Base-by-base conservation (phyloP, 352 stramenopile species). In the Globisporangium yorkense region DNA sequence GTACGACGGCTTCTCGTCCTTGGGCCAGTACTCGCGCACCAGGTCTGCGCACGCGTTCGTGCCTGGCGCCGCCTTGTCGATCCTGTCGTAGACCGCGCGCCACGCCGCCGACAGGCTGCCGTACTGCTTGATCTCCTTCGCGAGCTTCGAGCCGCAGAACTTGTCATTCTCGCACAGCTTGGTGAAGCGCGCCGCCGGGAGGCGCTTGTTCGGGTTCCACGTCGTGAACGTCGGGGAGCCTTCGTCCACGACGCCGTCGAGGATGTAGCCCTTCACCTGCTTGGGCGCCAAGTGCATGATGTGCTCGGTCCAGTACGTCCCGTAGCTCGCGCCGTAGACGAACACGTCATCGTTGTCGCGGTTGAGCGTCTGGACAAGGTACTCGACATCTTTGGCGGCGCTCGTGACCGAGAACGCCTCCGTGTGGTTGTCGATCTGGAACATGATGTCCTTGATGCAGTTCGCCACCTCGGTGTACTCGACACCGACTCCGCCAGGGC, bases 371-470 rank as follows among this genome's bases (percentile, higher is more conserved):
- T 66, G 24, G 39, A 80, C 62, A 9, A 80, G 48, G 6, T 51
- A 61, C 41, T 45, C 44, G 2, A 78, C 7, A 54, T 85, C 72
- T 27, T 68, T 72, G 8, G 70, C 67, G 1, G 67, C 71, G 57
- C 71, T 84, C 1, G 71, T 77, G 47, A 70, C 63, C 2, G 71
- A 78, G 54, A 75, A 83, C 8, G 68, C 68, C 13, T 56, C 58
- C 3, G 63, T 66, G 43, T 82, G 54, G 53, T 66, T 55, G 45
- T 75, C 70, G 47, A 76, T 66, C 56, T 83, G 56, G 56, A 58
- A 67, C 7, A 67, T 37, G 16, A 82, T 20, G 21, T 81, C 75
- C 4, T 61, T 29, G 29, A 75, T 48, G 47, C 75, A 86, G 20
- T 21, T 60, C 0, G 64, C 40, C 1, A 77, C 33, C 44, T 86